phyloP scores from a whole-genome alignment of 2,329 filamentous ascomycete genomes.

The Aureobasidium zeae region DNA sequence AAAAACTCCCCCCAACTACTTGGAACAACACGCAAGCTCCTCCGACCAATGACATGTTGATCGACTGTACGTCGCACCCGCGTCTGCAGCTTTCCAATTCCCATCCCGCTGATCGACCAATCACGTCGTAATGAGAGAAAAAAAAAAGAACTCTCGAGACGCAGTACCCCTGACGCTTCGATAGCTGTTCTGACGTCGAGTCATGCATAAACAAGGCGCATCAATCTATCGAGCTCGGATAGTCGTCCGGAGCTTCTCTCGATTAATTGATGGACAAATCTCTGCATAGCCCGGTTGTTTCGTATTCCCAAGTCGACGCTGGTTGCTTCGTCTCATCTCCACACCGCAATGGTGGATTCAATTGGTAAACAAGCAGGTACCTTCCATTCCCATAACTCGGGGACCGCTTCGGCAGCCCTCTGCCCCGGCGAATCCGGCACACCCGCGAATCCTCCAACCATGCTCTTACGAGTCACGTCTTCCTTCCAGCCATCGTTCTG shows the following conservation, averaged over 20 bases:
- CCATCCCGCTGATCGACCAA: conserved; percentile 7
- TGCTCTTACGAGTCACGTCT: conserved; percentile 4
- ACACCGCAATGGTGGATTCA: neutral
- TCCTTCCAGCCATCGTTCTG: neutral
- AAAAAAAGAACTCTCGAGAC: conserved; percentile 13
- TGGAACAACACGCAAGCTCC: conserved; percentile 11
- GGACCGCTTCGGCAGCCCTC: neutral
- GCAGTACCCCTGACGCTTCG: conserved; percentile 9
- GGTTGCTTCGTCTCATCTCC: conserved; percentile 11
- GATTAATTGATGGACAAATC: conserved; percentile 1
- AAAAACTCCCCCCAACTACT: too few species aligned
- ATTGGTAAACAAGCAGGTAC: neutral
- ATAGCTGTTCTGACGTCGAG: conserved; percentile 12
- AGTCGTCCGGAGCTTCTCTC: conserved; percentile 1
- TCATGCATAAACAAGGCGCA: conserved; percentile 12
- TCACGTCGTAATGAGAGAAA: conserved; percentile 9
- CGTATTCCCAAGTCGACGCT: neutral
- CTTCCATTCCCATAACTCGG: neutral
- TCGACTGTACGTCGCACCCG: conserved; percentile 14
- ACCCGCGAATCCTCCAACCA: conserved; percentile 2
- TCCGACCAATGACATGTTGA: conserved; percentile 12
- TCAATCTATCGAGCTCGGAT: conserved; percentile 1
- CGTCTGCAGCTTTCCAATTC: neutral
- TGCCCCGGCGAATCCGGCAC: conserved; percentile 6
- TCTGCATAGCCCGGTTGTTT: neutral